Evolutionary conservation across 2,329 filamentous ascomycete genomes (phyloP).

Genomic region (Ophiostoma sp.): DNA sequence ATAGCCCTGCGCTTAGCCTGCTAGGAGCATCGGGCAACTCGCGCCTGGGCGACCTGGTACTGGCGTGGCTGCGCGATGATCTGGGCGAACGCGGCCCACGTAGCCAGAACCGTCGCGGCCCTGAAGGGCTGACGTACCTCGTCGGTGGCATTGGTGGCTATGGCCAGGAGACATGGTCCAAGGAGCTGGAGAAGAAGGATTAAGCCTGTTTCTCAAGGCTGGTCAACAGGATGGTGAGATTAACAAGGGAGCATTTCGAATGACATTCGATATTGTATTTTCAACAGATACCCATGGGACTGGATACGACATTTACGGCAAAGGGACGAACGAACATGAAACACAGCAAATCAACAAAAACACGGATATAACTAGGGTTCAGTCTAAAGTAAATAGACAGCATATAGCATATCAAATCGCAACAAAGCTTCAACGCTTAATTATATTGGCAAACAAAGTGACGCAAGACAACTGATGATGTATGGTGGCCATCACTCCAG

Average conservation of each 20-base stretch:
- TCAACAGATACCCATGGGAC: slow-evolving; percentile 23
- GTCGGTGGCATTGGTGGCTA: slow-evolving; percentile 52
- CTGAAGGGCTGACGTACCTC: slow-evolving; percentile 60
- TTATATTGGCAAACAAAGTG: not conserved
- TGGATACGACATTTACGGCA: slow-evolving; percentile 7
- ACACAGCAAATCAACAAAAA: slow-evolving; percentile 7
- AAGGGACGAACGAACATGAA: not conserved
- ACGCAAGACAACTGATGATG: not conserved
- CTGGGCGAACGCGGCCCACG: slow-evolving; percentile 72
- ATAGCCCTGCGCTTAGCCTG: slow-evolving; percentile 16
- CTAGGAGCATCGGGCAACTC: slow-evolving; percentile 61
- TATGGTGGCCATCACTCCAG: slow-evolving; percentile 17
- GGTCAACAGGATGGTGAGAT: too few relatives aligned
- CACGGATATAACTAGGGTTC: not conserved
- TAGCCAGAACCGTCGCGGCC: slow-evolving; percentile 48
- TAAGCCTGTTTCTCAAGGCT: not conserved
- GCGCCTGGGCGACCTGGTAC: slow-evolving; percentile 76
- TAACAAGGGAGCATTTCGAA: too few relatives aligned
- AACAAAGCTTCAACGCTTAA: slow-evolving; percentile 1
- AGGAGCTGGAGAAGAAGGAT: slow-evolving; percentile 18
- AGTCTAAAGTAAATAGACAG: not conserved
- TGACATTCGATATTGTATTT: slow-evolving; percentile 10
- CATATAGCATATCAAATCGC: not conserved
- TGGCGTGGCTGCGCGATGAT: slow-evolving; percentile 81
- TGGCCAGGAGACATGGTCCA: slow-evolving; percentile 42